Evolutionary conservation across 2,329 filamentous ascomycete species (phyloP), one percentile per base, ranked within the genome.

Genomic region (Parafenestella ontariensis): DNA sequence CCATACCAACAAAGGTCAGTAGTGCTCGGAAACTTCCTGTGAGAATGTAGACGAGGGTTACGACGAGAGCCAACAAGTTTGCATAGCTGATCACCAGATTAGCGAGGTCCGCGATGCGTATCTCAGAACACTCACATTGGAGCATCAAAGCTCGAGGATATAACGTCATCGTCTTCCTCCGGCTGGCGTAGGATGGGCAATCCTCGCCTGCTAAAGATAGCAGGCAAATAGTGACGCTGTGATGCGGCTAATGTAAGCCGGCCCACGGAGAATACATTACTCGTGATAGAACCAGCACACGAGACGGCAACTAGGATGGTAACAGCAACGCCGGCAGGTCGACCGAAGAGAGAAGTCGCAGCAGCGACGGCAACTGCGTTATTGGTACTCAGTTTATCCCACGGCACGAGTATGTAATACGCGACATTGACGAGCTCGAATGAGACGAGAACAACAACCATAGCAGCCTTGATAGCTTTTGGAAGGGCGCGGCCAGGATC

Each of bases 351-450:
- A 17, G 66, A 63, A 33, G 58, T 42, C 76, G 80, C 20, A 76
- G 83, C 62, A 83, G 84, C 17, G 46, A 88, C 85, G 3, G 86
- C 86, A 0, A 88, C 83, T 20, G 85, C 87, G 56, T 88, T 83
- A 0, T 83, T 87, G 0, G 79, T 82, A 0, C 84, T 83, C 2
- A 88, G 76, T 0, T 82, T 76, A 20, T 81, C 69, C 85, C 85
- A 87, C 0, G 86, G 85, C 0, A 89, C 77, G 2, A 88, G 75
- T 18, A 88, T 78, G 59, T 88, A 88, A 69, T 87, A 88, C 1
- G 84, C 81, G 0, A 85, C 77, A 58, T 88, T 89, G 1, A 85
- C 82, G 0, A 82, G 76, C 24, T 88, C 77, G 64, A 87, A 88
- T 52, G 83, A 86, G 2, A 82, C 54, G 0, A 87, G 80, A 17